Base-by-base conservation (phyloP, 176 grass and related monocot genomes). In the Carex pumila region DNA sequence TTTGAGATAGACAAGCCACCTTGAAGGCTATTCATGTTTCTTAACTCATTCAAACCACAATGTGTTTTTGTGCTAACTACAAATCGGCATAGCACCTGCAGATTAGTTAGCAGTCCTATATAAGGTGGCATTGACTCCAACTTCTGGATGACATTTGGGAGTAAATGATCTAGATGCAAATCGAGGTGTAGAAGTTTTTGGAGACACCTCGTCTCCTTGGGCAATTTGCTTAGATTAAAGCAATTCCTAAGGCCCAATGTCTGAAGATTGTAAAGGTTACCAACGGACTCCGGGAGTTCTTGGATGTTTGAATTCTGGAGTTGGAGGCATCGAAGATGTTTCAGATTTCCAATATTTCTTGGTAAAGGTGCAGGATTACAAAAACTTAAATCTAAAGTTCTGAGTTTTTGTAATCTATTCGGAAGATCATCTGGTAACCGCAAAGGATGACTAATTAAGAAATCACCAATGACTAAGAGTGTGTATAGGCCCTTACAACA, bases 291-390 rank as follows among this genome's bases (percentile, higher is more conserved):
- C 0, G 86, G 88, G 6, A 88, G 22, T 3, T 39, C 11, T 59
- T 2, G 83, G 36, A 93, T 88, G 8, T 84, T 90, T 83, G 91
- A 71, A n/a, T 70, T 6, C 29, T 2, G 81, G 1, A 93, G 37
- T 63, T 90, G 91, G 14, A 93, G 86, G 32, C 79, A 93, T 11
- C 86, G 74, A 43, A 93, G 88, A 81, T 93, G 84, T 79, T 58
- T 90, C 17, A 93, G 2, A 71, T 88, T 0, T 32, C 81, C 86
- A 52, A 90, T 85, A 3, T 75, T 90, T 80, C 63, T 2, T 65
- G 91, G 91, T 47, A 90, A 80, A 13, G 8, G 34, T 36, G 3
- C 3, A 36, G 3, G 34, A 3, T 79, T n/a, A 47, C 49, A 87
- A 59, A 85, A 59, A 8, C 88, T 90, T 12, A 93, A 21, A 71